Conservation (phyloP, 495 filamentous ascomycete species). For the Parachaetomium inaequale region DNA sequence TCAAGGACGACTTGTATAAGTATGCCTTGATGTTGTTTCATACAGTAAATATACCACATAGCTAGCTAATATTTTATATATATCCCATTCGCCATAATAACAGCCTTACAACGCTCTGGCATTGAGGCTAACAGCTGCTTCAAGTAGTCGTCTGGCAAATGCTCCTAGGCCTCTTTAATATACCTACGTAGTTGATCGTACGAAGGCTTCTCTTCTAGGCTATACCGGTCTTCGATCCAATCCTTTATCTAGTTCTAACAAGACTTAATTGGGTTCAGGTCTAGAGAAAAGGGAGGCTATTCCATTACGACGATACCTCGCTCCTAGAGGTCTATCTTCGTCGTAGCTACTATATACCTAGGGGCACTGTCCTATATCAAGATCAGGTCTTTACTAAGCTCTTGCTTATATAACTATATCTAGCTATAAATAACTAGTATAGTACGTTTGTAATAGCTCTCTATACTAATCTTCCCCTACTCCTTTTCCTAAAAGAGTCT, state of each 20-base stretch:
- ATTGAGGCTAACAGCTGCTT: constrained; percentile 22
- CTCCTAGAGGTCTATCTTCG: constrained; percentile 4
- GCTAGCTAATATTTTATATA: too few species aligned
- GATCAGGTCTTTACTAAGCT: constrained; percentile 9
- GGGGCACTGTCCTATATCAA: constrained; percentile 27
- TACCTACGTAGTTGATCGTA: constrained; percentile 19
- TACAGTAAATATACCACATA: too few species aligned
- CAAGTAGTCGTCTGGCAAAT: constrained; percentile 20
- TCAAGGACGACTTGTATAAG: too few species aligned
- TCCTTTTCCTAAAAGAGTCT: constrained; percentile 36
- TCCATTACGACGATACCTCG: constrained; percentile 20
- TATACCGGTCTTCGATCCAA: constrained; percentile 20
- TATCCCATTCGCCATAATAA: constrained; percentile 30
- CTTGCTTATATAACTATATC: not conserved
- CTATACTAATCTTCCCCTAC: constrained; percentile 27
- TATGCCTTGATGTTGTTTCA: too few species aligned
- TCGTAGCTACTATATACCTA: constrained; percentile 15
- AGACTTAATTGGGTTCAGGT: constrained; percentile 31
- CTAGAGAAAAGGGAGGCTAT: constrained; percentile 27
- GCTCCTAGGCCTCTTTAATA: constrained; percentile 28
- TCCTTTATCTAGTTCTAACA: constrained; percentile 34
- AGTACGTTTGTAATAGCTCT: constrained; percentile 23
- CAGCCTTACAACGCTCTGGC: constrained; percentile 29
- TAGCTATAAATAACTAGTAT: constrained; percentile 28
- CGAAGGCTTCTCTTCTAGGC: constrained; percentile 14